Conservation (phyloP, 176 grass and related monocot genomes). For the Hyparrhenia diplandra region DNA sequence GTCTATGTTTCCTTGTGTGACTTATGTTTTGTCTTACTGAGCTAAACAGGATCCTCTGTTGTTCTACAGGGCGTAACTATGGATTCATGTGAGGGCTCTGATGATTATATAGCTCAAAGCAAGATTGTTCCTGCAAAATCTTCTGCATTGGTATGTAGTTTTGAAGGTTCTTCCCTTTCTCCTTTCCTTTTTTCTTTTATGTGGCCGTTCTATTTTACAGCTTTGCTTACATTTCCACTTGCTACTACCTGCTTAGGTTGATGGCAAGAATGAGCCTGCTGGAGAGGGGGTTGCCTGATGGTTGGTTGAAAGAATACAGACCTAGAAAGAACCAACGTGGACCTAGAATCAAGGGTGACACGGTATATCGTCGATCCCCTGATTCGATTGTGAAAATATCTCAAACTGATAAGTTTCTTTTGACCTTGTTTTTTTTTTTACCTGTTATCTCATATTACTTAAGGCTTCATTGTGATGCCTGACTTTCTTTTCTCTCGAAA, state of each 20-base stretch:
- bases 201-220: neutral
- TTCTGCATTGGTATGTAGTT: slow-evolving; percentile 2
- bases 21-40: neutral
- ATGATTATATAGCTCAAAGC: neutral
- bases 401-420: neutral
- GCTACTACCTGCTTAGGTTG: slow-evolving; percentile 24
- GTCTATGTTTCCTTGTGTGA: neutral
- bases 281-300: slow-evolving; percentile 41
- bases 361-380: slow-evolving; percentile 27
- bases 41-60: neutral
- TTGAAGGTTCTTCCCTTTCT: neutral
- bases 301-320: slow-evolving; percentile 57
- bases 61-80: neutral
- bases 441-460: neutral
- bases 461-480: slow-evolving; percentile 12
- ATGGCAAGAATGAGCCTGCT: slow-evolving; percentile 27
- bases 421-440: neutral
- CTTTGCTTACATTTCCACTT: slow-evolving; percentile 13
- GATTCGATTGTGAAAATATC: slow-evolving; percentile 3
- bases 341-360: slow-evolving; percentile 36
- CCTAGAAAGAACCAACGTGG: slow-evolving; percentile 34
- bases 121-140: slow-evolving; percentile 3
- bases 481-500: too few species aligned
- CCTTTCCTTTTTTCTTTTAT: neutral
- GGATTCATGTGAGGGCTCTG: slow-evolving; percentile 17